Evolutionary conservation across 768 basidiomycete genomes (phyloP).

Genomic region (Cyathus striatus): DNA sequence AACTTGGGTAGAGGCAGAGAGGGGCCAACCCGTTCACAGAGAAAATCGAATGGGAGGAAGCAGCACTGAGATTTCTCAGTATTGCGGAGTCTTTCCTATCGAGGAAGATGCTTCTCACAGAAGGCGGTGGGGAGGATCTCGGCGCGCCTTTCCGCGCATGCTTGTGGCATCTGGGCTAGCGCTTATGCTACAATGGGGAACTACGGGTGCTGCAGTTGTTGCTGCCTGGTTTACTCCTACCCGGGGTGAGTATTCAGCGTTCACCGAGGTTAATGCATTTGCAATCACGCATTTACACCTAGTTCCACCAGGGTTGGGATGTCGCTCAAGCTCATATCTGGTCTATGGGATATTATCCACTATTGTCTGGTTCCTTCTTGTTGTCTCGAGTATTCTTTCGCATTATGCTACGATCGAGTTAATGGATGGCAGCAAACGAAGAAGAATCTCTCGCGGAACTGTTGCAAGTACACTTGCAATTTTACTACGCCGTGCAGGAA

Average conservation of each 20-base stretch:
- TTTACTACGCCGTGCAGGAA: conserved; percentile 18
- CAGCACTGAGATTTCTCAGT: background rate
- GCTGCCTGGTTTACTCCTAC: conserved; percentile 15
- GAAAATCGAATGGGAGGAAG: background rate
- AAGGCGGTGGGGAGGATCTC: background rate
- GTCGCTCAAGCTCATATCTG: conserved; percentile 20
- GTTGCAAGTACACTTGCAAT: too few relatives aligned
- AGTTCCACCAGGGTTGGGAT: conserved; percentile 18
- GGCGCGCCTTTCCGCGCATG: conserved; percentile 10
- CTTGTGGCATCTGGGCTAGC: conserved; percentile 12
- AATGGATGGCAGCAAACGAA: conserved; percentile 6
- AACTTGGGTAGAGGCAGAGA: conserved; percentile 12
- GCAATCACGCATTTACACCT: background rate
- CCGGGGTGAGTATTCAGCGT: conserved; percentile 5
- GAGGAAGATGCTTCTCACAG: background rate
- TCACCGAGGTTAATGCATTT: too few relatives aligned
- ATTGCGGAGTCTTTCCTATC: too few relatives aligned
- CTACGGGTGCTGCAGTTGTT: conserved; percentile 13
- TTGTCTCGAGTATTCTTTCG: conserved; percentile 19
- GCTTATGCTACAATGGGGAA: conserved; percentile 14
- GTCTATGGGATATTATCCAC: conserved; percentile 22
- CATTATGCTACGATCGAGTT: conserved; percentile 6
- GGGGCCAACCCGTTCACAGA: background rate
- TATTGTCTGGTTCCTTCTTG: conserved; percentile 19
- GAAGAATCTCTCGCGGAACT: conserved; percentile 7